These are phyloP conservation scores for Murraya paniculata DNA, from an alignment of 345 rosid genomes.

Conservation along the genomic window DNA sequence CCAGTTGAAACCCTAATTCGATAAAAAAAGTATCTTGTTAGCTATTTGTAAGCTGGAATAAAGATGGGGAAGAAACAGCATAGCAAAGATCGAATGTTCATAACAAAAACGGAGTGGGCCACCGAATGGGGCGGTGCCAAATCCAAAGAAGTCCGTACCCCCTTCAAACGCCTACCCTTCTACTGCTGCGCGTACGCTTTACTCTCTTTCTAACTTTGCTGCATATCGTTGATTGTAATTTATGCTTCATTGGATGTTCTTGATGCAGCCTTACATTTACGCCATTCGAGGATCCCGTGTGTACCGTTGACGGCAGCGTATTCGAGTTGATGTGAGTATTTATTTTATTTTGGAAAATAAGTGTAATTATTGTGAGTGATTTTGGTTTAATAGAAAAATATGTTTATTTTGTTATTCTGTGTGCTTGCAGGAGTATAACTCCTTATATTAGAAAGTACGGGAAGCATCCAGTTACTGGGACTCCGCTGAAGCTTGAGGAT, in stretches of 20 bases:
- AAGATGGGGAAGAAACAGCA: slow-evolving; percentile 98
- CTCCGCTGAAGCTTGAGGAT: slow-evolving; percentile 67
- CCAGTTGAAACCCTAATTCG: neutral
- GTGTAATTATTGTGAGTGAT: neutral
- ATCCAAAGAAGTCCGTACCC: slow-evolving; percentile 65
- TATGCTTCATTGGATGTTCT: neutral
- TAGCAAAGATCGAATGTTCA: slow-evolving; percentile 95
- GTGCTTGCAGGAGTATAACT: slow-evolving; percentile 58
- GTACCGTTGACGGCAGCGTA: slow-evolving; percentile 81
- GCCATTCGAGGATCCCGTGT: slow-evolving; percentile 74
- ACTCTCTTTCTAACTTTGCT: neutral
- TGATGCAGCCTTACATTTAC: slow-evolving; percentile 80
- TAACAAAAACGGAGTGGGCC: slow-evolving; percentile 96
- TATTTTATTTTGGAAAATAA: neutral
- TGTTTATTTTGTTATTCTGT: neutral
- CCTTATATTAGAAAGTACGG: slow-evolving; percentile 84
- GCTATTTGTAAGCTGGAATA: neutral
- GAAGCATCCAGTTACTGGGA: slow-evolving; percentile 86
- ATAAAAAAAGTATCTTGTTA: neutral
- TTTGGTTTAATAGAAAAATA: neutral
- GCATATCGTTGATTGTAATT: neutral
- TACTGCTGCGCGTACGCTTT: slow-evolving; percentile 88
- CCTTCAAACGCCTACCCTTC: slow-evolving; percentile 93
- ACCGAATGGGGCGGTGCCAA: slow-evolving; percentile 99
- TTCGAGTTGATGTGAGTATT: slow-evolving; percentile 75